These are phyloP conservation scores for Pyrrhoderma noxium DNA, from an alignment of 1,284 basidiomycete genomes.

Conservation along the genomic window DNA sequence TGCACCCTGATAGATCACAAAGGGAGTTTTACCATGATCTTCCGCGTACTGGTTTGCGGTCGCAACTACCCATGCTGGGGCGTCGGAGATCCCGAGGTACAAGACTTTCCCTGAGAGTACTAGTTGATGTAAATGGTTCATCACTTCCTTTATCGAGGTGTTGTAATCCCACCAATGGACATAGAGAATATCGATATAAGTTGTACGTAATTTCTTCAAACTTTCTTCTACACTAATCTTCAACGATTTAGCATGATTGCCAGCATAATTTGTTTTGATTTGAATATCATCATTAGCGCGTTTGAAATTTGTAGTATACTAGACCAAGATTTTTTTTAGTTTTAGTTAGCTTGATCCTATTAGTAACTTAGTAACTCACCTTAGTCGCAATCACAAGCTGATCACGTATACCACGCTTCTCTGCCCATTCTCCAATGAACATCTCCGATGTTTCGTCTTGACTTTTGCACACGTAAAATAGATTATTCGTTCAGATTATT, in stretches of 20 bases:
- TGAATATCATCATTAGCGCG: constrained; percentile 19
- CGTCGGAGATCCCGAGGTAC: constrained; percentile 39
- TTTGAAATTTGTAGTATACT: constrained; percentile 31
- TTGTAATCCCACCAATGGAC: constrained; percentile 41
- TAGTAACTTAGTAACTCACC: constrained; percentile 25
- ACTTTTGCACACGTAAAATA: constrained; percentile 20
- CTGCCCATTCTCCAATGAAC: constrained; percentile 42
- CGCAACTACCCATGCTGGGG: constrained; percentile 38
- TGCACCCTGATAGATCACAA: constrained; percentile 45
- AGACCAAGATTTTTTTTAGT: constrained; percentile 17
- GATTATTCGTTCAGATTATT: neutral
- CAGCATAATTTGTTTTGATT: constrained; percentile 28
- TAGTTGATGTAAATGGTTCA: constrained; percentile 42
- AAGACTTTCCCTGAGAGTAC: constrained; percentile 38
- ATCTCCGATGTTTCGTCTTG: constrained; percentile 36
- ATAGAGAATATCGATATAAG: constrained; percentile 38
- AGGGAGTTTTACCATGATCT: constrained; percentile 40
- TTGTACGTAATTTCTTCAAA: constrained; percentile 38
- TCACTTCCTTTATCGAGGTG: constrained; percentile 40
- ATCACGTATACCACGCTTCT: constrained; percentile 35
- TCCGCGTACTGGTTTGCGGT: constrained; percentile 37
- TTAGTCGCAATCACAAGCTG: constrained; percentile 43
- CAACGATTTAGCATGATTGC: constrained; percentile 33
- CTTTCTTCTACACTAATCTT: constrained; percentile 30
- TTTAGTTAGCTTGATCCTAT: constrained; percentile 27